Base-by-base conservation (phyloP, 108 stramenopile genomes). In the Conticribra weissflogii region DNA sequence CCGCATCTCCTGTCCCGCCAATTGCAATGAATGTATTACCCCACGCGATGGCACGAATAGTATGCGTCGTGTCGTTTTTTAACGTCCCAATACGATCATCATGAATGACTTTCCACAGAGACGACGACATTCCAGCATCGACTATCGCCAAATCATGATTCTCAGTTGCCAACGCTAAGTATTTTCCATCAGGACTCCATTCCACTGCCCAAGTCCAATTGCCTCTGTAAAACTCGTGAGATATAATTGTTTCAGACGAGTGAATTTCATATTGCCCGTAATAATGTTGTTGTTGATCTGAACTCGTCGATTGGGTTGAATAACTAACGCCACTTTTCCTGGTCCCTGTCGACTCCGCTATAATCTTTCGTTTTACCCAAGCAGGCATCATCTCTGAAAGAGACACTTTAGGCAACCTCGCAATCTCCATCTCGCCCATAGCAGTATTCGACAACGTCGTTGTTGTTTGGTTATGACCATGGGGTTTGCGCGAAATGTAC, bases 31-130 rank as follows among this genome's bases (percentile, higher is more conserved):
- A 90, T 5, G 81, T 70, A 22, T 51, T 23, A 9, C 86, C 86
- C 89, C 89, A 90, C 0, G 86, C 89, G 63, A 90, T 82, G 31
- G 78, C 56, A n/a, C 86, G 71, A 48, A 90, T 87, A n/a, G 85
- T 76, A 51, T 87, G 83, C 18, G 85, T 85, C 12, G 82, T 72
- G 62, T 72, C 80, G 29, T 66, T 76, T 45, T 53, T 51, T 19
- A 63, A 31, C 31, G 68, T 72, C 17, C 48, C 66, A 21, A 83
- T 74, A 2, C 82, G 71, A 22, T 67, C 49, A 44, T 90, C 89
- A 60, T 90, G 81, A 45, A 67, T 46, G 3, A 90, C 84, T 52
- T 81, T 64, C 89, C 89, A 90, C 18, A 87, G 71, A 9, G 54
- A 59, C 0, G 83, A 33, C 12, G 78, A 83, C 2, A 75, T 29